Percentiles rank a stretch among this genome's conserved stretches.
Conservation (phyloP, 1,284 basidiomycete genomes). For the Melampsora americana region DNA sequence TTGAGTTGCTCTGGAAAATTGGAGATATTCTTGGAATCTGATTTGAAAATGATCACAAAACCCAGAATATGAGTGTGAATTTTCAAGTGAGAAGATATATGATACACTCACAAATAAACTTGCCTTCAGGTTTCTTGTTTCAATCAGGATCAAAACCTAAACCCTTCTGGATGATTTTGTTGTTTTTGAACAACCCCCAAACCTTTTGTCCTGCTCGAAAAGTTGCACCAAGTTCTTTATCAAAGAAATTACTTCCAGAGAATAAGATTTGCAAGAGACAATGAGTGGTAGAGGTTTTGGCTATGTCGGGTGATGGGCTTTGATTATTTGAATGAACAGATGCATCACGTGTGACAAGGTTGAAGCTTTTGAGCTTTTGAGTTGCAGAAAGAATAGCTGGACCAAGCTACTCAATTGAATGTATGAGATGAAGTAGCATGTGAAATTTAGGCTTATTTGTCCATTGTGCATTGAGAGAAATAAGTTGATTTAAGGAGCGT, state of each 20-base stretch:
- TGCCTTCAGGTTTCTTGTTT: too few species aligned
- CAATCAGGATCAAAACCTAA: too few species aligned
- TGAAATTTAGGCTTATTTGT: conserved; percentile 21
- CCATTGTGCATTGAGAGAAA: not conserved
- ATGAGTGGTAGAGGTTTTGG: conserved; percentile 9
- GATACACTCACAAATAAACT: too few species aligned
- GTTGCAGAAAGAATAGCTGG: conserved; percentile 25
- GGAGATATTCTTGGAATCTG: too few species aligned
- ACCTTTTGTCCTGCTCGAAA: not conserved
- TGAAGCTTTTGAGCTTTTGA: conserved; percentile 28
- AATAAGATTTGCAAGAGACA: conserved; percentile 16
- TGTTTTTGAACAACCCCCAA: too few species aligned
- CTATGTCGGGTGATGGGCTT: not conserved
- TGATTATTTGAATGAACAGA: conserved; percentile 19
- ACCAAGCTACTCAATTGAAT: conserved; percentile 3
- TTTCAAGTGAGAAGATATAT: too few species aligned
- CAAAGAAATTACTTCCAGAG: conserved; percentile 53
- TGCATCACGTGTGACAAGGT: not conserved
- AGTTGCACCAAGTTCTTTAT: not conserved
- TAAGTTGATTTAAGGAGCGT: not conserved
- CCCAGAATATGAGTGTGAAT: too few species aligned
- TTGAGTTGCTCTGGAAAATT: too few species aligned
- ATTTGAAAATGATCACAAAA: too few species aligned
- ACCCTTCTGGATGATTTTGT: too few species aligned
- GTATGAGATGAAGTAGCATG: conserved; percentile 14